Conservation (phyloP, 331 rosid species). For the Cydonia oblonga region DNA sequence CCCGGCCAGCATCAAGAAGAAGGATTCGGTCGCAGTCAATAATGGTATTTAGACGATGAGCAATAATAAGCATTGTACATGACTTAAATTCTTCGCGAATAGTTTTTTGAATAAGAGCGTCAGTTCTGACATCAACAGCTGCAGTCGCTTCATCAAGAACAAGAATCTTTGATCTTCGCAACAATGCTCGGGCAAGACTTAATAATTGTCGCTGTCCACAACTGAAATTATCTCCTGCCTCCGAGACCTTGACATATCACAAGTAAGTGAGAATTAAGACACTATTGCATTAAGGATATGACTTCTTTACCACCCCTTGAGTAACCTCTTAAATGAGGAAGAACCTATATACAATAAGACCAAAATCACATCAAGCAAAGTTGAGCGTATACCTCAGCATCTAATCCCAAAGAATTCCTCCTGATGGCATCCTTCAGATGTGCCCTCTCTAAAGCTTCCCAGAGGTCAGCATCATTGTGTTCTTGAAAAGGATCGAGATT, state of each 20-base stretch:
- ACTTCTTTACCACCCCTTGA: too few relatives aligned
- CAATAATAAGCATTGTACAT: slow-evolving; percentile 49
- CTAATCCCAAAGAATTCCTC: slow-evolving; percentile 35
- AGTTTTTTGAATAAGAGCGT: slow-evolving; percentile 47
- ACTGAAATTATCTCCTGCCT: slow-evolving; percentile 54
- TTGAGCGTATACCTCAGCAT: slow-evolving; percentile 33
- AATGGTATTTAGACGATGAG: slow-evolving; percentile 47
- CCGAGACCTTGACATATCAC: slow-evolving; percentile 35
- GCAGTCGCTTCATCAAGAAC: slow-evolving; percentile 56
- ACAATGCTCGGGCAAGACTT: slow-evolving; percentile 50
- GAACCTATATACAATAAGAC: background rate
- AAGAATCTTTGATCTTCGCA: slow-evolving; percentile 43
- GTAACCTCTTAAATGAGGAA: too few relatives aligned
- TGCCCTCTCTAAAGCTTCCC: slow-evolving; percentile 51
- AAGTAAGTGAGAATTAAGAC: background rate
- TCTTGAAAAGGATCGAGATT: slow-evolving; percentile 43
- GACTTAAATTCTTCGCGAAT: slow-evolving; percentile 48
- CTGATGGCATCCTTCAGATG: slow-evolving; percentile 42
- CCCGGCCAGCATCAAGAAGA: slow-evolving; percentile 47
- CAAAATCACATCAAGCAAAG: background rate
- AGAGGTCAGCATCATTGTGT: slow-evolving; percentile 41
- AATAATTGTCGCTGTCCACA: slow-evolving; percentile 50
- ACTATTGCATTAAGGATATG: too few relatives aligned
- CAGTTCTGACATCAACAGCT: slow-evolving; percentile 51
- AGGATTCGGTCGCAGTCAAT: slow-evolving; percentile 43